Base-by-base conservation (phyloP, 2,329 filamentous ascomycete genomes). In the Arthrobotrys sinensis region DNA sequence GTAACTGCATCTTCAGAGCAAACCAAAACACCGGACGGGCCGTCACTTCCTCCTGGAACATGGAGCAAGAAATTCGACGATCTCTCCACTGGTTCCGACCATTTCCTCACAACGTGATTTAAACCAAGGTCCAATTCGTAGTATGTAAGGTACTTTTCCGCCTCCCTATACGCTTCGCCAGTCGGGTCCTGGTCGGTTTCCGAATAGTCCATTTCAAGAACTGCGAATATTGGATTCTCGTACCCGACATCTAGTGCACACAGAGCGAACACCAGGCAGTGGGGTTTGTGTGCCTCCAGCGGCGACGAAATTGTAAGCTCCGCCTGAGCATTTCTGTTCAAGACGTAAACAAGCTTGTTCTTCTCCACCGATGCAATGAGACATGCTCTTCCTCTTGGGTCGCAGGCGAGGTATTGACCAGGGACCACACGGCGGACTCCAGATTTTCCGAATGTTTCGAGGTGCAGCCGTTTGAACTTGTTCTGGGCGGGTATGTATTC, bases 281-380 rank as follows among this genome's bases (percentile, higher is more conserved):
- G 93, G 11, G 93, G 90, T 84, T 96, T 97, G 85, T 99, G 95
- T 1, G 96, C 96, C 85, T 99, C 96, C 16, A 99, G 88, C 0
- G 96, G 96, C 12, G 96, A 99, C 4, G 96, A 99, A 63, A 99
- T 99, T 46, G 94, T 96, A 82, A 99, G 90, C 84, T 97, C 93
- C 16, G 94, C 94, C 85, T 98, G 93, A 2, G 94, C 90, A 85
- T 97, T 97, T 80, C 96, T 91, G 85, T 98, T 98, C 81, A 99
- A 88, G 82, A 99, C 95, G 85, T 99, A 99, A 81, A 99, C 96
- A 71, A 99, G 91, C 87, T 99, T 99, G 87, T 98, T 99, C 89
- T 99, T 99, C 86, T 99, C 96, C 69, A 95, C 89, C 4, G 94
- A 95, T 8, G 96, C 94, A 79, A 98, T 93, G 83, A 99, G 88